A percentile compares a stretch with the other conserved stretches of the same genome.
phyloP scores from a whole-genome alignment of 306 rosid species.

The Cicer bijugum region DNA sequence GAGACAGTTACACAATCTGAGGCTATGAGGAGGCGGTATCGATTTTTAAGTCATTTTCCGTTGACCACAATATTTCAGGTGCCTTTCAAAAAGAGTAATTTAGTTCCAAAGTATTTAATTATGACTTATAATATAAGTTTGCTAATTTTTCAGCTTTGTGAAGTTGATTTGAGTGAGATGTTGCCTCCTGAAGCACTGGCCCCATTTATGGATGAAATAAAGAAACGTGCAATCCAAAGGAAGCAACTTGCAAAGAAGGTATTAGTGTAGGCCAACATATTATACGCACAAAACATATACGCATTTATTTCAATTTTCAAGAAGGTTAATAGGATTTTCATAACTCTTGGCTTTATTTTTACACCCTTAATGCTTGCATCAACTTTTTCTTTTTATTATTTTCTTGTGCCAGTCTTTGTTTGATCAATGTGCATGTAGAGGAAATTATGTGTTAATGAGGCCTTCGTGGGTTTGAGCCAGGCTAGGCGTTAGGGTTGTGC shows the following conservation, averaged over 20 bases:
- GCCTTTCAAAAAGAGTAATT: slow-evolving; percentile 17
- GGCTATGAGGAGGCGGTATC: slow-evolving; percentile 86
- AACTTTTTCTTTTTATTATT: slow-evolving; percentile 7
- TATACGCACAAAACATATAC: neutral
- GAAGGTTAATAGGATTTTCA: neutral
- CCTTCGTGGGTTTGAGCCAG: slow-evolving; percentile 15
- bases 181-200: slow-evolving; percentile 71
- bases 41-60: slow-evolving; percentile 87
- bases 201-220: slow-evolving; percentile 90
- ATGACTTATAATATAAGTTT: slow-evolving; percentile 40
- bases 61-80: slow-evolving; percentile 90
- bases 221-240: slow-evolving; percentile 85
- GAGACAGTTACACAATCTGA: slow-evolving; percentile 87
- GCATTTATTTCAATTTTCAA: neutral
- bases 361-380: neutral
- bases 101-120: slow-evolving; percentile 20
- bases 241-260: slow-evolving; percentile 87
- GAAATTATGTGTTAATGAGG: slow-evolving; percentile 27
- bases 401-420: slow-evolving; percentile 14
- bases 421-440: slow-evolving; percentile 25
- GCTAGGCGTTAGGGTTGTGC: slow-evolving; percentile 8
- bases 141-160: slow-evolving; percentile 76
- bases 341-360: neutral
- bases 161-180: slow-evolving; percentile 78
- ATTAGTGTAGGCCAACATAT: slow-evolving; percentile 18